phyloP scores from a whole-genome alignment of 805 yeast species.

The Yarrowia porcina region DNA sequence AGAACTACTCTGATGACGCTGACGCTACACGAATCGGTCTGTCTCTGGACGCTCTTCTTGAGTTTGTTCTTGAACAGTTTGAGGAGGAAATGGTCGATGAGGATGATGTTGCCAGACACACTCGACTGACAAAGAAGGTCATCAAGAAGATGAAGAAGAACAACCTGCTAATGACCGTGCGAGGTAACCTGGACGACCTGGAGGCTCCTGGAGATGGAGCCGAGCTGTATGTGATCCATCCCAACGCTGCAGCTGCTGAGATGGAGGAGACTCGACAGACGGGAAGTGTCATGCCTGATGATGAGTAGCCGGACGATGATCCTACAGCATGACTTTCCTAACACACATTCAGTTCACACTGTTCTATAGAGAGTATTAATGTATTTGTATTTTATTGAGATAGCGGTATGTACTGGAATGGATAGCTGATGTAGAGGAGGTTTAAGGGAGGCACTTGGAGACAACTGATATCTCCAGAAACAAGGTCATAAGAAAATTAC shows the following conservation, averaged over 20 bases:
- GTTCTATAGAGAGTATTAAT: conserved; percentile 1
- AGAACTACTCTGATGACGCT: conserved; percentile 58
- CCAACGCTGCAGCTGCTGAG: conserved; percentile 32
- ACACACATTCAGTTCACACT: not conserved
- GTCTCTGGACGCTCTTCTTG: conserved; percentile 64
- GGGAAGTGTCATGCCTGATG: conserved; percentile 19
- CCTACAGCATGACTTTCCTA: not conserved
- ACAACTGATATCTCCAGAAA: too few relatives aligned
- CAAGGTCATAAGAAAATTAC: too few relatives aligned
- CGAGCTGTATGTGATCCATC: conserved; percentile 38
- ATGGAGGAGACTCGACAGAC: conserved; percentile 16
- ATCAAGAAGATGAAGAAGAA: conserved; percentile 80
- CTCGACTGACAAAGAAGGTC: conserved; percentile 72
- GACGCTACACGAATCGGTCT: conserved; percentile 54
- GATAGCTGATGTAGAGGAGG: too few relatives aligned
- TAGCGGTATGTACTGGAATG: too few relatives aligned
- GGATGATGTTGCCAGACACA: conserved; percentile 65
- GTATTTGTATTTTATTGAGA: not conserved
- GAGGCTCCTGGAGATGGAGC: conserved; percentile 27
- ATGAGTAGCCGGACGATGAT: not conserved
- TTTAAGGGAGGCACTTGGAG: too few relatives aligned
- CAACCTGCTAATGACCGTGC: conserved; percentile 70
- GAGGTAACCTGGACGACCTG: conserved; percentile 43
- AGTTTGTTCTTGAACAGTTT: conserved; percentile 73
- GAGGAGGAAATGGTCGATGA: conserved; percentile 71